Percentiles rank a stretch among this genome's conserved stretches.
Evolutionary conservation across 768 basidiomycete species (phyloP).

Genomic region (Cubamyces lactineus): DNA sequence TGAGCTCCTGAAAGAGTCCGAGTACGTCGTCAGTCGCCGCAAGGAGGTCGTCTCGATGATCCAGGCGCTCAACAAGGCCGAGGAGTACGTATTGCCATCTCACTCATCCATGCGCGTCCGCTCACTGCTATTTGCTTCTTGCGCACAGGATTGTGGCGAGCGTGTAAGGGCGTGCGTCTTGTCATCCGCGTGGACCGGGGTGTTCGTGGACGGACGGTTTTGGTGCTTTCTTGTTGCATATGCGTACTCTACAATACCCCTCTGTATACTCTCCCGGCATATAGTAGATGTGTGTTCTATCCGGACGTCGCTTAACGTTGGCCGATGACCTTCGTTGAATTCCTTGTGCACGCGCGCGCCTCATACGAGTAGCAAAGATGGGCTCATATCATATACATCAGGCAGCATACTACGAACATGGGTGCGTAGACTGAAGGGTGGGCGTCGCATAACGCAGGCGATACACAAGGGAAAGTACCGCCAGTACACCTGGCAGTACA

Average conservation of each 20-base stretch:
- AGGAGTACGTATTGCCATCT: conserved; percentile 65
- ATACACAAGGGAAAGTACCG: background rate
- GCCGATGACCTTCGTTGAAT: no score
- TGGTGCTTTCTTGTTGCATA: conserved; percentile 21
- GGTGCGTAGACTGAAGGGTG: background rate
- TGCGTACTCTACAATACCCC: conserved; percentile 26
- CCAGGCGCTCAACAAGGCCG: conserved; percentile 92
- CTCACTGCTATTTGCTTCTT: background rate
- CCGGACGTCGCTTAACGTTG: background rate
- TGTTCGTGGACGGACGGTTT: conserved; percentile 17
- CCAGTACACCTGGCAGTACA: conserved; percentile 7
- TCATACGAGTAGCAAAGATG: no score
- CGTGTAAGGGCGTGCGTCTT: conserved; percentile 15
- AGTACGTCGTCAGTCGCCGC: conserved; percentile 84
- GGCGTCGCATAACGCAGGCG: background rate
- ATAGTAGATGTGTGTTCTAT: conserved; percentile 22
- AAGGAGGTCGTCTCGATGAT: conserved; percentile 96
- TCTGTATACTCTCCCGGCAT: conserved; percentile 24
- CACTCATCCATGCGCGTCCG: background rate
- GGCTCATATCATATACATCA: no score
- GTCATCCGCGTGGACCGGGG: background rate
- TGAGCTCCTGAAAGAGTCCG: conserved; percentile 93
- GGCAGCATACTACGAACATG: background rate
- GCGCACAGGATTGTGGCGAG: conserved; percentile 27
- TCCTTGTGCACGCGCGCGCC: no score